Conservation (phyloP, 768 basidiomycete genomes). For the Naganishia onofrii region DNA sequence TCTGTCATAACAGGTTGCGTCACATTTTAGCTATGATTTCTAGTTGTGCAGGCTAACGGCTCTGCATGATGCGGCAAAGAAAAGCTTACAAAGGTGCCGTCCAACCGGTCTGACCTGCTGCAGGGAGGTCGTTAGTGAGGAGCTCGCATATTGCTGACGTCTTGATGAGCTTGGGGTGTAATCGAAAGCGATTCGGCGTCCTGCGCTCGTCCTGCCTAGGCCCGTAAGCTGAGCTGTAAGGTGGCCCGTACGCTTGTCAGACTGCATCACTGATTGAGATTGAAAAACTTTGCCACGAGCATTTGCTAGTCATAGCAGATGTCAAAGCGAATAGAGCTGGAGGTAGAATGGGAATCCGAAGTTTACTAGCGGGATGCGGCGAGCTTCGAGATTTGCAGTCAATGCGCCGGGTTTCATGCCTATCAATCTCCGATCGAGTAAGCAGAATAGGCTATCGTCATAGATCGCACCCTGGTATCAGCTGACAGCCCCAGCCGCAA, state of each 20-base stretch:
- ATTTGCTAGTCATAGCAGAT: background rate
- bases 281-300: background rate
- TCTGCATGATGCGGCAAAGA: background rate
- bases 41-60: background rate
- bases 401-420: background rate
- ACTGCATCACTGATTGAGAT: too few relatives aligned
- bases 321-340: too few relatives aligned
- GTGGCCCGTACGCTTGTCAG: too few relatives aligned
- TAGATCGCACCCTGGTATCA: background rate
- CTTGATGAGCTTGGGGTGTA: background rate
- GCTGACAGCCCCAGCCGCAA: background rate
- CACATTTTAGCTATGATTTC: background rate
- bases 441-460: conserved; percentile 18
- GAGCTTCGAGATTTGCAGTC: background rate
- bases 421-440: conserved; percentile 9
- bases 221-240: too few relatives aligned
- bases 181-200: background rate
- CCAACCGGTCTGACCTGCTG: background rate
- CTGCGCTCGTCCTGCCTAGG: background rate
- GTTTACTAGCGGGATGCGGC: too few relatives aligned
- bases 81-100: conserved; percentile 14
- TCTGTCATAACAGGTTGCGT: conserved; percentile 14
- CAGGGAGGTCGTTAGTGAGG: conserved; percentile 11
- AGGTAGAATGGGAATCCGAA: too few relatives aligned
- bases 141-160: conserved; percentile 23